phyloP scores from a whole-genome alignment of 2,329 filamentous ascomycete genomes.

The Emmonsiellopsis sp. region DNA sequence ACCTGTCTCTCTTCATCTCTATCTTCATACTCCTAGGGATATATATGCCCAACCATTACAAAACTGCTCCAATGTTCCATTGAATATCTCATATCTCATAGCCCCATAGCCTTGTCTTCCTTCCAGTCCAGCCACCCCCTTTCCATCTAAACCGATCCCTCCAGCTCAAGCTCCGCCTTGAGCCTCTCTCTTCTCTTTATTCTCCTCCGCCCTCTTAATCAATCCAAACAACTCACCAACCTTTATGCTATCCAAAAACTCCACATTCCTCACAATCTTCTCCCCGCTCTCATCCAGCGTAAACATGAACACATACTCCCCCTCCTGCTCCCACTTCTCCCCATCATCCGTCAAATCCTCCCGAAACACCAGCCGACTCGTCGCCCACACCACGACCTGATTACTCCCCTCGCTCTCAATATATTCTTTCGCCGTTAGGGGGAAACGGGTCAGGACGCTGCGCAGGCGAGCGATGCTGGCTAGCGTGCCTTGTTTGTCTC shows the following conservation, averaged over 20 bases:
- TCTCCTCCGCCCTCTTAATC: conserved; percentile 6
- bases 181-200: neutral
- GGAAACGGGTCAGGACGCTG: conserved; percentile 3
- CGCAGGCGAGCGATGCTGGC: neutral
- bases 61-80: too few relatives aligned
- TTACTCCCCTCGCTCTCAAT: conserved; percentile 4
- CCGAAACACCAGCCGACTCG: neutral
- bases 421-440: conserved; percentile 5
- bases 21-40: too few relatives aligned
- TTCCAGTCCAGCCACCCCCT: too few relatives aligned
- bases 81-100: too few relatives aligned
- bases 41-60: too few relatives aligned
- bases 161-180: too few relatives aligned
- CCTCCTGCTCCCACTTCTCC: neutral
- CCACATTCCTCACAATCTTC: conserved; percentile 3
- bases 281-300: conserved; percentile 8
- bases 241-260: conserved; percentile 8
- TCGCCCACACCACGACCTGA: conserved; percentile 10
- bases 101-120: too few relatives aligned
- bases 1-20: too few relatives aligned
- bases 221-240: conserved; percentile 6
- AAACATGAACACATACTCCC: conserved; percentile 10
- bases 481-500: conserved; percentile 1
- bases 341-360: neutral
- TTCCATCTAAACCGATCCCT: too few relatives aligned